These are phyloP conservation scores for Lineolata rhizophorae DNA, from an alignment of 495 filamentous ascomycete species.

Conservation along the genomic window DNA sequence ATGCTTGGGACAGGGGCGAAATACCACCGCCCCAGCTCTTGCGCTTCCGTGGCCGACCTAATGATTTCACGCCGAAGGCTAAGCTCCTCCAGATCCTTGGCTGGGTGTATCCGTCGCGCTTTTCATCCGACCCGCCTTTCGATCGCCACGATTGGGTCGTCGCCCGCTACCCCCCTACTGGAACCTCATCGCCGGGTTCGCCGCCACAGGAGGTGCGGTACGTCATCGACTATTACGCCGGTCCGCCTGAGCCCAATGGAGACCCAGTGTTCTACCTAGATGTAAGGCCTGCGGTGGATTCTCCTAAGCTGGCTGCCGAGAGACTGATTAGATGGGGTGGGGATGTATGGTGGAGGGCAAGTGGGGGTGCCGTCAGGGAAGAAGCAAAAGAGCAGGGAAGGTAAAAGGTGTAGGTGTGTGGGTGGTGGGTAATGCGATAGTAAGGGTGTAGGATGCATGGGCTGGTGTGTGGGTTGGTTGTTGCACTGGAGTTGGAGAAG, in stretches of 20 bases:
- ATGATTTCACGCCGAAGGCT: conserved; percentile 80
- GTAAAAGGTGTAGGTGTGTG: no score
- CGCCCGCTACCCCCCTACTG: conserved; percentile 30
- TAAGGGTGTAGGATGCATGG: no score
- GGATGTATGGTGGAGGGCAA: conserved; percentile 82
- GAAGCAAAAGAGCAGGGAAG: no score
- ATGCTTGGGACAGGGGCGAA: conserved; percentile 18
- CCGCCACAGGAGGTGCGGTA: conserved; percentile 60
- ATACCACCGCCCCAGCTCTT: conserved; percentile 43
- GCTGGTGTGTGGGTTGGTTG: no score
- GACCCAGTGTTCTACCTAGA: conserved; percentile 95
- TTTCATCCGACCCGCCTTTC: conserved; percentile 70
- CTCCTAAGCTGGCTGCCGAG: conserved; percentile 59
- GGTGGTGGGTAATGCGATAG: no score
- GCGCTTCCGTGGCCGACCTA: conserved; percentile 69
- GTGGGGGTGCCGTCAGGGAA: conserved; percentile 31
- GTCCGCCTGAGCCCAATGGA: conserved; percentile 62
- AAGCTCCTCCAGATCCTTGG: conserved; percentile 56
- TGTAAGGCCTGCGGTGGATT: conserved; percentile 82
- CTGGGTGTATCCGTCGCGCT: conserved; percentile 55
- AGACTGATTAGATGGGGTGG: conserved; percentile 74
- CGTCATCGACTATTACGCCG: conserved; percentile 95
- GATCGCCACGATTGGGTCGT: conserved; percentile 97
- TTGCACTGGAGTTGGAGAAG: no score
- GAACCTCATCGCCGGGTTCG: conserved; percentile 18